Evolutionary conservation across 345 rosid genomes (phyloP).

Genomic region (Erodium maritimum): DNA sequence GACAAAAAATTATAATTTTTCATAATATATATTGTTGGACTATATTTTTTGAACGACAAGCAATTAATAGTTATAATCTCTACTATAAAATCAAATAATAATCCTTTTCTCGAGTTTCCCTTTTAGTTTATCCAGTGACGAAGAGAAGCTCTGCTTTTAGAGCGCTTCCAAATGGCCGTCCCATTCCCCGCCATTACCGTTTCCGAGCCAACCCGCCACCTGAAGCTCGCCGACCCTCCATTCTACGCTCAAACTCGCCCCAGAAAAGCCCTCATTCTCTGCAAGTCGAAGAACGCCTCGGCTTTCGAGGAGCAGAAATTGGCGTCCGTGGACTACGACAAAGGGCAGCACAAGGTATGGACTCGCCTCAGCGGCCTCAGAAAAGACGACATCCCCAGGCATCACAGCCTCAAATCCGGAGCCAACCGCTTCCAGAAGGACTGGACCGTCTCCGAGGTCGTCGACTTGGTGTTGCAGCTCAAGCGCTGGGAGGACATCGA

Average conservation of each 20-base stretch:
- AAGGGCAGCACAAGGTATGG: constrained; percentile 50
- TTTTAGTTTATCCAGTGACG: too few relatives aligned
- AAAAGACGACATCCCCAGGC: constrained; percentile 50
- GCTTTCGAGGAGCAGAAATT: constrained; percentile 44
- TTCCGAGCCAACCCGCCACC: not conserved
- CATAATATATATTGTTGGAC: too few relatives aligned
- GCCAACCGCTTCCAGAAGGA: constrained; percentile 78
- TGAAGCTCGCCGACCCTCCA: constrained; percentile 8
- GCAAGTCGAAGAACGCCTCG: constrained; percentile 21
- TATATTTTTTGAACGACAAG: too few relatives aligned
- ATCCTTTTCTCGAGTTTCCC: too few relatives aligned
- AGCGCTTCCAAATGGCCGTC: not conserved
- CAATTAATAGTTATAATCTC: too few relatives aligned
- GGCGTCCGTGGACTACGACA: constrained; percentile 66
- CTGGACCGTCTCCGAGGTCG: constrained; percentile 72
- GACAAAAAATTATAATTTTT: too few relatives aligned
- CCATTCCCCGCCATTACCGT: not conserved
- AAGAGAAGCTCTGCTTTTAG: not conserved
- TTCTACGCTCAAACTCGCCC: constrained; percentile 6
- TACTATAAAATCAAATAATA: too few relatives aligned
- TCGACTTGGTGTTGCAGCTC: constrained; percentile 40
- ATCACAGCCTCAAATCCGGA: constrained; percentile 42
- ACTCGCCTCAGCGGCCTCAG: constrained; percentile 50
- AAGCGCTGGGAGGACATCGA: constrained; percentile 45
- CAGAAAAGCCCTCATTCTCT: constrained; percentile 5